phyloP scores from a whole-genome alignment of 371 early-diverging fungal species.

The Cokeromyces recurvatus region DNA sequence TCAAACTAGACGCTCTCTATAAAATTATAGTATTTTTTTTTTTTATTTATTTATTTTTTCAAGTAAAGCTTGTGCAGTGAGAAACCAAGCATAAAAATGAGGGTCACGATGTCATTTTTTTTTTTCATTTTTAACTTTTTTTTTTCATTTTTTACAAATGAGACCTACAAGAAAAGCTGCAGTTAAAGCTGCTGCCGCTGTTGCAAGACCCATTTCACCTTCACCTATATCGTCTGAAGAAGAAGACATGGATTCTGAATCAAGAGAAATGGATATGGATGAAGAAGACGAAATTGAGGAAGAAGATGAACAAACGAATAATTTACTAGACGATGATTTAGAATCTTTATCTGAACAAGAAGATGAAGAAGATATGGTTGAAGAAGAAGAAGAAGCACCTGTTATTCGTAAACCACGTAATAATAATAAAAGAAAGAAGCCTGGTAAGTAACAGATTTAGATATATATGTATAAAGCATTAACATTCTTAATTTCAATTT shows the following conservation, averaged over 20 bases:
- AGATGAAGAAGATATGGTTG: constrained; percentile 27
- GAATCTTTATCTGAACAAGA: constrained; percentile 32
- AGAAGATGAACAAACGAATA: constrained; percentile 17
- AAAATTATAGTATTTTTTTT: no score
- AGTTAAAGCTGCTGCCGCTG: constrained; percentile 8
- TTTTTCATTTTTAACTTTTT: constrained; percentile 1
- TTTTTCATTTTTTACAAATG: constrained; percentile 2
- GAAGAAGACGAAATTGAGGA: constrained; percentile 24
- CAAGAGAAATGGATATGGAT: constrained; percentile 14
- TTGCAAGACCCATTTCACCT: constrained; percentile 14
- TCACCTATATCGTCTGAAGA: constrained; percentile 17
- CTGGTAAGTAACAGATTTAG: constrained; percentile 10
- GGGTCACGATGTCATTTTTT: neutral
- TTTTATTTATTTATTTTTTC: no score
- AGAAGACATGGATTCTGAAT: constrained; percentile 12
- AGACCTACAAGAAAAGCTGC: constrained; percentile 22
- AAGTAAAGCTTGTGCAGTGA: no score
- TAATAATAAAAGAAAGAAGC: constrained; percentile 23
- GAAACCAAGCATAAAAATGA: no score
- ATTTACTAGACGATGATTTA: constrained; percentile 13
- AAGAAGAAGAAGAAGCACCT: constrained; percentile 27
- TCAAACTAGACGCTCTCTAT: no score
- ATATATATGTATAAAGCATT: neutral
- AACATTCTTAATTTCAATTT: neutral
- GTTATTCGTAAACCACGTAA: constrained; percentile 1